Evolutionary conservation across 1,284 basidiomycete species (phyloP).

Genomic region (Irpex sp.): DNA sequence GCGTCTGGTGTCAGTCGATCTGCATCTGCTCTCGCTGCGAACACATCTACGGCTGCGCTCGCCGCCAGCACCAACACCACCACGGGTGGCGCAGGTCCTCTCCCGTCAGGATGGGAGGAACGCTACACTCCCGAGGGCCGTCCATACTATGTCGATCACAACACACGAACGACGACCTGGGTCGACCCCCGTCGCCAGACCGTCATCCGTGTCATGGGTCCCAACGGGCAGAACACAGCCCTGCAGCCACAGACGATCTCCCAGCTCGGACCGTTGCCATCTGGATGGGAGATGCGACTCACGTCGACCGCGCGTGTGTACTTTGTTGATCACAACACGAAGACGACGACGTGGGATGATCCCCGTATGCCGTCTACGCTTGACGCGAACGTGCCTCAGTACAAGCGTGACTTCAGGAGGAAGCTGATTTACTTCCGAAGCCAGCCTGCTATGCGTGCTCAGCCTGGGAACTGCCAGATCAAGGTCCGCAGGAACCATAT

Average conservation of each 20-base stretch:
- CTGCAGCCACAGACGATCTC: conserved; percentile 80
- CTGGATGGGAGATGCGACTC: conserved; percentile 97
- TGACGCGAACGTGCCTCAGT: conserved; percentile 96
- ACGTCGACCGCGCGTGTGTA: conserved; percentile 92
- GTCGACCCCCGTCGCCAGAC: conserved; percentile 92
- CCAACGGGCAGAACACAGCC: conserved; percentile 69
- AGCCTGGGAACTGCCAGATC: conserved; percentile 93
- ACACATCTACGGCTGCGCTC: conserved; percentile 32
- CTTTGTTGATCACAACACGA: conserved; percentile 96
- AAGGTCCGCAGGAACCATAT: conserved; percentile 93
- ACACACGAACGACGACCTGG: conserved; percentile 97
- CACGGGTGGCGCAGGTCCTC: conserved; percentile 59
- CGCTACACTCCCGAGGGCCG: conserved; percentile 96
- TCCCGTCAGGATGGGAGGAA: conserved; percentile 98
- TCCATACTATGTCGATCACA: conserved; percentile 97
- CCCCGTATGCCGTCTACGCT: conserved; percentile 79
- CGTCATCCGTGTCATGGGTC: conserved; percentile 73
- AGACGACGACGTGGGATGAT: conserved; percentile 97
- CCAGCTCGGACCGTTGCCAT: conserved; percentile 92
- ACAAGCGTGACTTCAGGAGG: conserved; percentile 97
- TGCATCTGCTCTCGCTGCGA: conserved; percentile 24
- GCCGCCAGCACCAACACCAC: conserved; percentile 32
- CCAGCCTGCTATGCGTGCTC: conserved; percentile 90
- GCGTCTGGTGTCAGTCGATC: conserved; percentile 27
- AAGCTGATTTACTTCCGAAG: conserved; percentile 99